Conservation (phyloP, 805 yeast species). For the Wickerhamiella siamensis region DNA sequence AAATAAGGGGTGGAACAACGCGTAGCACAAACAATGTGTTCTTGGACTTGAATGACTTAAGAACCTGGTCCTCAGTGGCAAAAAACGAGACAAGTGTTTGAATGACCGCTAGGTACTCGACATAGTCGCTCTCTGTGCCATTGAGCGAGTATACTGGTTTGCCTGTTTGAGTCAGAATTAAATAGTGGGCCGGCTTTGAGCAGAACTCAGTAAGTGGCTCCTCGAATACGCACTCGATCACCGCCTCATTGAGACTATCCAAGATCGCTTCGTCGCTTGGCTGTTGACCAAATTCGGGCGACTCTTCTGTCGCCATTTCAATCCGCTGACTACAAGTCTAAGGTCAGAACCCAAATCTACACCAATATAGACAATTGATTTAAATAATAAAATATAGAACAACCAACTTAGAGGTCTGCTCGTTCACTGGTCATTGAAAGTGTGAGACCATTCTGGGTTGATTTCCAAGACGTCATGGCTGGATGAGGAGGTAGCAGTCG, state of each 20-base stretch:
- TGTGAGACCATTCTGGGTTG: conserved; percentile 10
- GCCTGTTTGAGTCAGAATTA: conserved; percentile 17
- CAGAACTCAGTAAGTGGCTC: not conserved
- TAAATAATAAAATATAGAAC: too few species aligned
- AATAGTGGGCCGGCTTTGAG: conserved; percentile 7
- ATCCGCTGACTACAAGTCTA: too few species aligned
- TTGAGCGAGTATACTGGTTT: conserved; percentile 17
- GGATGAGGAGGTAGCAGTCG: conserved; percentile 21
- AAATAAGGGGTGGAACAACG: conserved; percentile 51
- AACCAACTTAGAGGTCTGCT: conserved; percentile 2
- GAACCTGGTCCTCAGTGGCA: conserved; percentile 10
- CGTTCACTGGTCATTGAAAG: conserved; percentile 18
- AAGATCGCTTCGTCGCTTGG: not conserved
- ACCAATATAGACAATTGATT: too few species aligned
- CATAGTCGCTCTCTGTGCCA: conserved; percentile 13
- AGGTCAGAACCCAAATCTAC: too few species aligned
- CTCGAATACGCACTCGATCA: not conserved
- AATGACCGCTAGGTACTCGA: conserved; percentile 16
- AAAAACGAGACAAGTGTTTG: conserved; percentile 19
- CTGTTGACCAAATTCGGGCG: too few species aligned
- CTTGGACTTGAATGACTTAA: conserved; percentile 36
- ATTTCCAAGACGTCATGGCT: conserved; percentile 21
- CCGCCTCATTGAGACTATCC: not conserved
- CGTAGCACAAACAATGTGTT: conserved; percentile 42
- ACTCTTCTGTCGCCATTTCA: too few species aligned